Conservation (phyloP, 2,329 filamentous ascomycete genomes). For the Ophiostoma perfectum region DNA sequence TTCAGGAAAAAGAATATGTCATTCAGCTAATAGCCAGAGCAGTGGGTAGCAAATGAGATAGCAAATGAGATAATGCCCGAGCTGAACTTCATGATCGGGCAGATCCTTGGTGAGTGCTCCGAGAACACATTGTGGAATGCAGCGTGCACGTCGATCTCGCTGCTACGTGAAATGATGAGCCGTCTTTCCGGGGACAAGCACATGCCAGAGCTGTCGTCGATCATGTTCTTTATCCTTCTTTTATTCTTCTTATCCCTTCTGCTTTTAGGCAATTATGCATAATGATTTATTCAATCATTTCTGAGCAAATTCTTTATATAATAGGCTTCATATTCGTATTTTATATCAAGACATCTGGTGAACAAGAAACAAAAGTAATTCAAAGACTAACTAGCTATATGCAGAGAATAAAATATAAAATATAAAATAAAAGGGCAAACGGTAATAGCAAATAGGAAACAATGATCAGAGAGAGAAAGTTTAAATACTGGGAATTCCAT, state of each 20-base stretch:
- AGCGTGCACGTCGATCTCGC: conserved; percentile 3
- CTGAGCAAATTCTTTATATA: no score
- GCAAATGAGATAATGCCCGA: neutral
- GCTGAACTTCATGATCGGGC: neutral
- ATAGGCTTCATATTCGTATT: no score
- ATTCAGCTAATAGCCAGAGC: no score
- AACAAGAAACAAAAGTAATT: neutral
- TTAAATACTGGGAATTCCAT: no score
- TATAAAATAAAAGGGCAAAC: neutral
- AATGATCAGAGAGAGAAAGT: neutral
- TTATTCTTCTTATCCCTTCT: neutral
- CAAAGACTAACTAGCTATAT: neutral
- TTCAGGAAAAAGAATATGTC: no score
- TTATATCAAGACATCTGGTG: neutral
- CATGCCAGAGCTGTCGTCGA: neutral
- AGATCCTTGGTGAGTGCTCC: neutral
- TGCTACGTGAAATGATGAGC: neutral
- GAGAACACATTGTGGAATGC: neutral
- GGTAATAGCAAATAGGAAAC: neutral
- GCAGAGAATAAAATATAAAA: neutral
- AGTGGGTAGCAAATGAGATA: no score
- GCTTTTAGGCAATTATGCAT: neutral
- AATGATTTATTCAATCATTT: no score
- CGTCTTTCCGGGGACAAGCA: conserved; percentile 8
- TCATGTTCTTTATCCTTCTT: conserved; percentile 6